Evolutionary conservation across 1,284 basidiomycete species (phyloP).

Genomic region (Puccinia coronata): DNA sequence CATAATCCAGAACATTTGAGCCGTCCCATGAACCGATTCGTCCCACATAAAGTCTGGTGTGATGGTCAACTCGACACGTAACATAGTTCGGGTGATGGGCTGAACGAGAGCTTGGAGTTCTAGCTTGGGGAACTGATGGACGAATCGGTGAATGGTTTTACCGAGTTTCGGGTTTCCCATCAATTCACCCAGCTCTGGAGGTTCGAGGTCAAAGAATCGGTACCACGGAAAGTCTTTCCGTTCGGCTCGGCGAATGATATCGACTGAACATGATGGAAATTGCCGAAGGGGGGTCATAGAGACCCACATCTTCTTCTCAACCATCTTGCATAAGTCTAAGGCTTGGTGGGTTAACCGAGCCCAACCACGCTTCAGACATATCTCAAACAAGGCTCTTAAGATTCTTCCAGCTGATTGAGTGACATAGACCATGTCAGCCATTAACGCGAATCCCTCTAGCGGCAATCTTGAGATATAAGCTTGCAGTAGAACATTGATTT

Average conservation of each 20-base stretch:
- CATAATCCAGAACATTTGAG: slow-evolving; percentile 86
- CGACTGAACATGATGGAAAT: slow-evolving; percentile 76
- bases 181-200: slow-evolving; percentile 84
- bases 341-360: slow-evolving; percentile 87
- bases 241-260: slow-evolving; percentile 88
- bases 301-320: slow-evolving; percentile 72
- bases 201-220: slow-evolving; percentile 84
- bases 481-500: slow-evolving; percentile 95
- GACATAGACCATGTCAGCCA: slow-evolving; percentile 86
- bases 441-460: slow-evolving; percentile 91
- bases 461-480: slow-evolving; percentile 93
- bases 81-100: slow-evolving; percentile 82
- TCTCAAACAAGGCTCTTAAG: slow-evolving; percentile 95
- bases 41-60: slow-evolving; percentile 97
- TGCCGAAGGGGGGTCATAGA: slow-evolving; percentile 97
- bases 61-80: slow-evolving; percentile 85
- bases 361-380: slow-evolving; percentile 98
- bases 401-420: slow-evolving; percentile 69
- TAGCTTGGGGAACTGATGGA: slow-evolving; percentile 93
- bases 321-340: slow-evolving; percentile 96
- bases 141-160: slow-evolving; percentile 85
- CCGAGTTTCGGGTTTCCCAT: slow-evolving; percentile 80
- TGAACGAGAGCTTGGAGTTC: slow-evolving; percentile 91
- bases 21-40: slow-evolving; percentile 82
- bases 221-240: slow-evolving; percentile 99